Evolutionary conservation across 306 rosid species (phyloP), one percentile per base, ranked within the genome.

Genomic region (Elaeagnus macrophylla): DNA sequence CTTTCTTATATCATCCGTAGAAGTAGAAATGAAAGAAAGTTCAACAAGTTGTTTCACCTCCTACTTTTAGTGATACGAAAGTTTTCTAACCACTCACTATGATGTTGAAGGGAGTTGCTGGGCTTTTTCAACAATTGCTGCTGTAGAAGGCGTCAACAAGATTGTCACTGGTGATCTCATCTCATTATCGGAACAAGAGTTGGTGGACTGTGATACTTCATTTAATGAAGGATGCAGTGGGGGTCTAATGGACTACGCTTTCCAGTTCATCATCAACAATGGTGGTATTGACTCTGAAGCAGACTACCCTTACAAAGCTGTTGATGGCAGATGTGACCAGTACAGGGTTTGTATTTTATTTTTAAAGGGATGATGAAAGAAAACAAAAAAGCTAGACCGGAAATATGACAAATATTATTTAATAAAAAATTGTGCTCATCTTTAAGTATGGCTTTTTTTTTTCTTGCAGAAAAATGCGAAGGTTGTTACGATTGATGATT

Each of bases 101-200:
- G 61, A 16, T 18, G 6, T 7, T 72, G 74, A 58, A 90, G 97
- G 89, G 81, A 80, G 97, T 57, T 86, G 94, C 77, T 86, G 97
- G 97, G 95, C 97, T 25, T 90, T 86, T 77, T 73, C 97, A 37
- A 70, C 94, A 6, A 36, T 83, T 32, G 46, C 75, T 38, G 73
- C 97, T 0, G 94, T 90, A n/a, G 97, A 90, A 78, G 95, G 94
- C 19, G 68, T 90, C 56, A 90, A 86, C 48, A 68, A 86, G 84
- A 72, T 86, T 40, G 90, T 83, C 10, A 83, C 97, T 0, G 95
- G 88, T 0, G 78, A 83, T 36, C 75, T 90, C 49, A 37, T 84
- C 67, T 70, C 90, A 48, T 69, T 90, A 18, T 86, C 95, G 14
- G 97, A 86, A 73, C 97, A 90, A 74, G 97, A 90, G 74, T 67